Base-by-base conservation (phyloP, 2,329 filamentous ascomycete genomes). In the Camillea tinctor region DNA sequence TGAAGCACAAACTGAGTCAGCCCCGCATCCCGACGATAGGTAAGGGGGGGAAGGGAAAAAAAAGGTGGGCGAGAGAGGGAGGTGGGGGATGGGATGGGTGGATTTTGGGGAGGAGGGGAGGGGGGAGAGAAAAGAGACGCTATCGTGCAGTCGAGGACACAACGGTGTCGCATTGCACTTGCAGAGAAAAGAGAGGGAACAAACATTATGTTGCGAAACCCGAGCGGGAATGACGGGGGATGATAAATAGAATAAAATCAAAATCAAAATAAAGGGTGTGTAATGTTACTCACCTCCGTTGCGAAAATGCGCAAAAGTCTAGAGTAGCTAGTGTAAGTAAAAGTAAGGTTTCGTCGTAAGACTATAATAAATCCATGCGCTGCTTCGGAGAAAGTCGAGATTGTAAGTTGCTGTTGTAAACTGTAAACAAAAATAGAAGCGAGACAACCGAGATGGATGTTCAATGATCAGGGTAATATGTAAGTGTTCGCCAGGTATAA, bases 1-100 rank as follows among this genome's bases (percentile, higher is more conserved):
- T 66, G 56, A 58, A 64, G 60, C 57, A 65, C 23, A 58, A 61
- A 61, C 60, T 54, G 54, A 66, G 66, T 71, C 63, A 71, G 71
- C 70, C 69, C 69, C 69, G 70, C 71, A 69, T 52, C 61, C 63
- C 57, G 56, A 62, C 62, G 56, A 57, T 23, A 36, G 57, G 54
- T 50, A 30, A 11, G 26, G 26, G 26, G 26, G 26, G 54, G 48
- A 30, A 11, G 26, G 26, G 26, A 11, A 11, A 30, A 30, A 30
- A 30, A 30, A 30, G 26, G 26, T 30, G 26, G 54, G 50, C 50
- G 55, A 50, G 58, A 56, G 52, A 54, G 56, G 17, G 20, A 61
- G 53, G 59, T 50, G 56, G 54, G 52, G 50, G 40, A 20, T 30
- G 6, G 26, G 54, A n/a, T 8, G 8, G 24, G 24, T 44, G 54